Evolutionary conservation across 441 rosid genomes (phyloP).

Genomic region (Erodium texanum): DNA sequence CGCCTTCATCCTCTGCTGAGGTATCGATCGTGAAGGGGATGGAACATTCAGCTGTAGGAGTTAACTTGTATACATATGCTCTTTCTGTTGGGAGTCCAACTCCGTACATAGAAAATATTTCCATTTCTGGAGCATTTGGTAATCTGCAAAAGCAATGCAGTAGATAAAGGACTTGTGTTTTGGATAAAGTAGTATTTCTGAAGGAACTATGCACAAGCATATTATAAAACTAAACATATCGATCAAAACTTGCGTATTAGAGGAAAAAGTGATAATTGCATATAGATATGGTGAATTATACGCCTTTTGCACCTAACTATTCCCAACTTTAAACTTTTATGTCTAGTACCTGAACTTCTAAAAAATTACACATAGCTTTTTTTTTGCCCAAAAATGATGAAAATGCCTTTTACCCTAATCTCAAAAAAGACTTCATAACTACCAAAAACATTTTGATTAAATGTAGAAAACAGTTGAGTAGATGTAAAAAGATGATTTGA

Average conservation of each 20-base stretch:
- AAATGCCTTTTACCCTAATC: too few species aligned
- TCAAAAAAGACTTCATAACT: too few species aligned
- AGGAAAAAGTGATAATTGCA: not conserved
- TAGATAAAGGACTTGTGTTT: not conserved
- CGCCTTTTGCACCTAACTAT: too few species aligned
- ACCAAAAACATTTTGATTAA: too few species aligned
- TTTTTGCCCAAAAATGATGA: too few species aligned
- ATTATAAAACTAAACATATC: not conserved
- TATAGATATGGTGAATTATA: too few species aligned
- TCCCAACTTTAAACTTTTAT: too few species aligned
- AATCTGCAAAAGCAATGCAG: conserved; percentile 45
- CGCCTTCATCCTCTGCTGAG: conserved; percentile 47
- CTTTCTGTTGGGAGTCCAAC: conserved; percentile 95
- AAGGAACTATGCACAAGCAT: not conserved
- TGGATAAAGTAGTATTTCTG: not conserved
- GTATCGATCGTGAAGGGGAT: conserved; percentile 89
- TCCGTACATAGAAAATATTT: conserved; percentile 77
- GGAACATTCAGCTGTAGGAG: conserved; percentile 62
- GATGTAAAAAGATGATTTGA: too few species aligned
- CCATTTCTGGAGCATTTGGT: conserved; percentile 91
- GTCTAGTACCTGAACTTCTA: too few species aligned
- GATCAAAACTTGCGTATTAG: not conserved
- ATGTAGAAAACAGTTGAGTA: too few species aligned
- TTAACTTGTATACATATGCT: conserved; percentile 65
- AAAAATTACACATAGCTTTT: too few species aligned